Evolutionary conservation across 441 rosid genomes (phyloP), one percentile per base, ranked within the genome.

Genomic region (Adansonia grandidieri): DNA sequence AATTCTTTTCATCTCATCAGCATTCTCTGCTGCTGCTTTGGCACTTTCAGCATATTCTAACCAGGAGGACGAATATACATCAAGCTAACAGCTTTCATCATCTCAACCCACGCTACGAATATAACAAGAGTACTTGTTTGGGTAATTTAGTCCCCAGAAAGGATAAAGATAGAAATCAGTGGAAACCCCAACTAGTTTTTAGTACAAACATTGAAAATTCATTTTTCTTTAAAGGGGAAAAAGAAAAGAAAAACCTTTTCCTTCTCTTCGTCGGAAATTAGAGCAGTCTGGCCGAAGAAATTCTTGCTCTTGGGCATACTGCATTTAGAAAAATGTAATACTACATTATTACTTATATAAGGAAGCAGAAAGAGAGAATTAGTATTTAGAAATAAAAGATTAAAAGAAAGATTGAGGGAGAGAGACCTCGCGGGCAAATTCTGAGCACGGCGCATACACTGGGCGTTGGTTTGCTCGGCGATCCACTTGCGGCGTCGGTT

Each of bases 401-500:
- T 19, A 24, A 24, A 63, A 17, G 28, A 11, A 8, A 62, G 19
- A 22, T 11, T 15, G 40, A 32, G 2, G 2, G 6, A 32, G 73
- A 24, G 64, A 28, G 10, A 93, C 98, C 92, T 96, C 98, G 74
- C 97, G 98, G 8, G 98, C 81, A 32, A 94, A 95, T 62, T 96
- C 97, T 94, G 94, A 37, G 92, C 24, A 53, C 98, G 93, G 77
- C 88, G 89, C 32, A 86, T 76, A 61, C 84, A 92, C 57, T 96
- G 93, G 64, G 97, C 89, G 57, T 94, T 86, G 76, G 94, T 82
- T 86, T 96, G 98, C 82, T 94, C 97, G 67, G 99, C 98, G 86
- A 94, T 92, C 99, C 99, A 96, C 82, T 96, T 92, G 86, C 97
- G 98, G 75, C 94, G 97, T 79, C 92, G 97, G 75, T 96, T 94